A percentile compares a stretch with the other conserved stretches of the same genome.
Conservation (phyloP, 495 filamentous ascomycete species). For the Penicillium pulvis region DNA sequence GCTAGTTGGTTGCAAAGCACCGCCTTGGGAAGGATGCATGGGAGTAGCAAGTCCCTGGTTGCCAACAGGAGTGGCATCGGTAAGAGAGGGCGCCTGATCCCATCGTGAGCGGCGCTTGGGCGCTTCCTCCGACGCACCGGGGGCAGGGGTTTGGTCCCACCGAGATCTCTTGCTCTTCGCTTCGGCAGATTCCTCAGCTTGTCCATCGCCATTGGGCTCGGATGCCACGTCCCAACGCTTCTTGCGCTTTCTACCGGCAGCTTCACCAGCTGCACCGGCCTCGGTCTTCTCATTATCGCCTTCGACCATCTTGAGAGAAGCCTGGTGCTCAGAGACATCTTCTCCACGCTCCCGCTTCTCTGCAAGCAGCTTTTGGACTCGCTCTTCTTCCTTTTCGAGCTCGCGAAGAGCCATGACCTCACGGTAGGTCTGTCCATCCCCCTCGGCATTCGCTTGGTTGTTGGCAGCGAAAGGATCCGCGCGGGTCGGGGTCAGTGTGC, state of each 20-base stretch:
- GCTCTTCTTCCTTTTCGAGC: conserved; percentile 90
- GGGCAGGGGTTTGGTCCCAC: conserved; percentile 85
- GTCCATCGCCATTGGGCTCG: conserved; percentile 39
- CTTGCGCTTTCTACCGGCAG: conserved; percentile 77
- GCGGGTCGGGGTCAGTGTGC: conserved; percentile 77
- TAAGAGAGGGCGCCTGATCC: conserved; percentile 76
- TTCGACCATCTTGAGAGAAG: conserved; percentile 67
- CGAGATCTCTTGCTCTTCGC: conserved; percentile 75
- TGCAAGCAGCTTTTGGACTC: conserved; percentile 77
- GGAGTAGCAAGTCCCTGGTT: conserved; percentile 81
- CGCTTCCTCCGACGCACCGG: conserved; percentile 55
- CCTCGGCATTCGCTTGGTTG: conserved; percentile 64
- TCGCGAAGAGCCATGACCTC: conserved; percentile 91
- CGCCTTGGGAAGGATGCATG: conserved; percentile 75
- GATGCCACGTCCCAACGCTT: conserved; percentile 87
- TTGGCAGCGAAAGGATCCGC: conserved; percentile 87
- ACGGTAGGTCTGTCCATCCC: conserved; percentile 78
- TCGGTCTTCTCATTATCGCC: conserved; percentile 72
- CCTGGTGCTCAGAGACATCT: conserved; percentile 62
- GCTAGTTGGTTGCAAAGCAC: conserved; percentile 54
- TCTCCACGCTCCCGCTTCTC: conserved; percentile 71
- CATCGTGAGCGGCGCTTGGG: conserved; percentile 77
- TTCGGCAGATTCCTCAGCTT: conserved; percentile 50
- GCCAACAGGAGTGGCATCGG: conserved; percentile 75
- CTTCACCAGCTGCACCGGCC: conserved; percentile 65